phyloP scores from a whole-genome alignment of 495 filamentous ascomycete species.

The Hypomontagnella submonticulosa region DNA sequence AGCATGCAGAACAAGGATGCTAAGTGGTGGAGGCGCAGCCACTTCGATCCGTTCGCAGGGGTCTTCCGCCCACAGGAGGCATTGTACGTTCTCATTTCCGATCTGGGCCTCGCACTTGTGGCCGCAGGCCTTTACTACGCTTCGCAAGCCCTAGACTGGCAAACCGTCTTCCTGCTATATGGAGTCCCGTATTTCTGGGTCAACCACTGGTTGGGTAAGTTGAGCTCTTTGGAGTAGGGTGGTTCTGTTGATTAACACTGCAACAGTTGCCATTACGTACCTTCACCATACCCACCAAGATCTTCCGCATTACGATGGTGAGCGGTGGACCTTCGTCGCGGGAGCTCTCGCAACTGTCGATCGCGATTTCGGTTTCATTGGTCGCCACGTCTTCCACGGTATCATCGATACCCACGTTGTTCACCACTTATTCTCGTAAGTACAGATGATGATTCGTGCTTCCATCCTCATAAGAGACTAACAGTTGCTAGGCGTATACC shows the following conservation, averaged over 20 bases:
- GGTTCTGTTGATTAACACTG: conserved; percentile 16
- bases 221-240: neutral
- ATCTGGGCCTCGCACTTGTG: conserved; percentile 65
- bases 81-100: conserved; percentile 66
- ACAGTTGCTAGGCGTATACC: conserved; percentile 60
- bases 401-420: conserved; percentile 75
- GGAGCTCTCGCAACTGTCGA: conserved; percentile 73
- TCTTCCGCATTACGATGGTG: conserved; percentile 67
- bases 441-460: neutral
- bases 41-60: conserved; percentile 53
- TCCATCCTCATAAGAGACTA: conserved; percentile 7
- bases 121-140: conserved; percentile 57
- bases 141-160: conserved; percentile 58
- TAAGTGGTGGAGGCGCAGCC: conserved; percentile 69
- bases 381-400: conserved; percentile 70
- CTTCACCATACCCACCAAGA: conserved; percentile 72
- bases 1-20: conserved; percentile 63
- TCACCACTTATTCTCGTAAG: conserved; percentile 68
- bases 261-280: conserved; percentile 66
- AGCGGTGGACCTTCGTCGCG: conserved; percentile 69
- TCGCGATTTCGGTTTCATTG: conserved; percentile 71
- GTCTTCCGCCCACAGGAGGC: conserved; percentile 70
- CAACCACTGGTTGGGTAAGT: conserved; percentile 67
- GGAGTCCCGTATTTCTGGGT: conserved; percentile 69
- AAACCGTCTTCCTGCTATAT: conserved; percentile 64